Conservation (phyloP, 2,329 filamentous ascomycete genomes). For the Aspergillus flavus region DNA sequence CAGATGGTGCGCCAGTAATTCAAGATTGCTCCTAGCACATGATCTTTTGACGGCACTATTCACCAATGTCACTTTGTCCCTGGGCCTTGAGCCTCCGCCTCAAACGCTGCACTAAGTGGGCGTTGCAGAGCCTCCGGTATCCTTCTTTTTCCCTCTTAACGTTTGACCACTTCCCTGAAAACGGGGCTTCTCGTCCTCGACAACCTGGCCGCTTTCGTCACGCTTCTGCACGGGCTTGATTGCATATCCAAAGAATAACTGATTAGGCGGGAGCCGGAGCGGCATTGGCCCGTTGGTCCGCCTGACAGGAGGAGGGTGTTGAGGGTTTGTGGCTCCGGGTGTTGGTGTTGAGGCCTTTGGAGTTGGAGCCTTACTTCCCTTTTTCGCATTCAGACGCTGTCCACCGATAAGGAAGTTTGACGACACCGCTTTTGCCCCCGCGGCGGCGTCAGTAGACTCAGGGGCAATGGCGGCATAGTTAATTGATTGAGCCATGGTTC, state of each 20-base stretch:
- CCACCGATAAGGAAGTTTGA: constrained; percentile 81
- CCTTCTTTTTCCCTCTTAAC: constrained; percentile 73
- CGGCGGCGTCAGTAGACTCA: constrained; percentile 65
- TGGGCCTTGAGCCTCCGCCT: constrained; percentile 24
- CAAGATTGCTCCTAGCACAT: neutral
- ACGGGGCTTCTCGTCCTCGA: constrained; percentile 67
- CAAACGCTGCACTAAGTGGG: constrained; percentile 33
- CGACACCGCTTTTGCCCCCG: constrained; percentile 63
- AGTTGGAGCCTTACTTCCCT: constrained; percentile 72
- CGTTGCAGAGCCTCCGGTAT: constrained; percentile 37
- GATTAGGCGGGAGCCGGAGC: constrained; percentile 79
- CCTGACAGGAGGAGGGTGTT: constrained; percentile 47
- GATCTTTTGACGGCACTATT: neutral
- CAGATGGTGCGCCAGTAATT: constrained; percentile 1
- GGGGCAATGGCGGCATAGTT: constrained; percentile 92
- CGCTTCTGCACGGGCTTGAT: constrained; percentile 84
- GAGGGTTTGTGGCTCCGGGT: constrained; percentile 55
- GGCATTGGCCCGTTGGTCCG: constrained; percentile 81
- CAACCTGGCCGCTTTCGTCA: constrained; percentile 64
- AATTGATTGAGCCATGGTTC: constrained; percentile 96
- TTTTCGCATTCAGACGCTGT: constrained; percentile 81
- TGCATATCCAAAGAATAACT: constrained; percentile 96
- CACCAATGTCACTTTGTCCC: constrained; percentile 14
- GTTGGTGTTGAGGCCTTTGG: constrained; percentile 75
- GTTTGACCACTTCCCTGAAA: constrained; percentile 87